Base-by-base conservation (phyloP, 2,329 filamentous ascomycete genomes). In the Lachnellula cervina region DNA sequence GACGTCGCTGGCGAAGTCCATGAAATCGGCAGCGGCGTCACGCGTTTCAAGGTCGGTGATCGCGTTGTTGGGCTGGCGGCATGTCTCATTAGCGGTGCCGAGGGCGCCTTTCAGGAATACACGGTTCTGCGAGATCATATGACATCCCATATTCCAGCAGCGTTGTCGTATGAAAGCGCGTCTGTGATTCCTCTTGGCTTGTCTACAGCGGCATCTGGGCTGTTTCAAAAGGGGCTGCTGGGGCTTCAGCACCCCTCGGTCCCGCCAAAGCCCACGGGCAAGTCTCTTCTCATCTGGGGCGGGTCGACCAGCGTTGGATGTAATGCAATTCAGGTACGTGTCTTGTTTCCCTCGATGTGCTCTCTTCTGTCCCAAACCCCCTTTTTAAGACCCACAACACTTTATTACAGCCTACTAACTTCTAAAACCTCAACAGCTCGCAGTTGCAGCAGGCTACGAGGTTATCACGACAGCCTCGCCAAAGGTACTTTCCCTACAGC, bases 401-500 rank as follows among this genome's bases (percentile, higher is more conserved):
- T 32, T 28, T 1, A 8, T 6, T 28, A 2, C 25, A 28, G 8
- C 2, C 9, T 32, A 4, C 28, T 32, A 9, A 32, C 28, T 11
- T 32, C 3, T 11, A 42, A 17, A 13, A 7, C 3, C 17, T n/a
- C 16, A 16, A 17, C 6, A 42, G 57, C 66, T 77, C 2, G 74
- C 73, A 0, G 67, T 66, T 1, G 71, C 69, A 0, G 66, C 73
- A 6, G 75, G 75, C 8, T 70, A 75, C 49, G 70, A 72, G 37
- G 73, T 78, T 4, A 59, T 75, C 37, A 61, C 68, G 2, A 73
- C 71, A 5, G 69, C 67, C 49, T 74, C 72, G 4, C 66, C 70
- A 4, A 51, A 56, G 38, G 38, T 52, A 16, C 17, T 2, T 16
- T 4, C 17, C 38, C 17, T 16, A n/a, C 38, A n/a, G 14, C 16